These are phyloP conservation scores for Physcomitrium patens DNA, from an alignment of 225 moss, liverwort and hornwort genomes.

Conservation along the genomic window DNA sequence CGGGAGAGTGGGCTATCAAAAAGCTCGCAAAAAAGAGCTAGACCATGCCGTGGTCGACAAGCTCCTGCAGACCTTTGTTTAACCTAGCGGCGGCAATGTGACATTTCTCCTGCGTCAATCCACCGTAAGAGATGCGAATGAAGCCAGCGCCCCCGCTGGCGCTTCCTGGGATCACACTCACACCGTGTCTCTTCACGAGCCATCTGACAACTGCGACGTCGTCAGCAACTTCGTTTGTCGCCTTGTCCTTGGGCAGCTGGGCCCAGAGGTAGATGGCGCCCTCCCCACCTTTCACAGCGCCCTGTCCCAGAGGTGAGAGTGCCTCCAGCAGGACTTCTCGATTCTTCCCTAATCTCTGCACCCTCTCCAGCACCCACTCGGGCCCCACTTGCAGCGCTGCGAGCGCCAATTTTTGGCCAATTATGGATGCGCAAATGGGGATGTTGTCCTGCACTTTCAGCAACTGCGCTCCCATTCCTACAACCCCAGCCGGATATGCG, in stretches of 20 bases:
- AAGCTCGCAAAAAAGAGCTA: neutral
- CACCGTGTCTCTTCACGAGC: slow-evolving; percentile 81
- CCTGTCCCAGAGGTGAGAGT: slow-evolving; percentile 65
- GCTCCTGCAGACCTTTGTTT: slow-evolving; percentile 72
- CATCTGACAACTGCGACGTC: slow-evolving; percentile 80
- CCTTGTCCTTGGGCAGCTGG: slow-evolving; percentile 52
- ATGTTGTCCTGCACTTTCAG: slow-evolving; percentile 99
- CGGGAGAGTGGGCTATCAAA: neutral
- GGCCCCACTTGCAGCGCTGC: slow-evolving; percentile 73
- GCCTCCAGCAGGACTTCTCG: slow-evolving; percentile 68
- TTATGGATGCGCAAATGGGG: slow-evolving; percentile 91
- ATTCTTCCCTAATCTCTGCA: slow-evolving; percentile 59
- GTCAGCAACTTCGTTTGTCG: slow-evolving; percentile 35
- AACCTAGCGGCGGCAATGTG: slow-evolving; percentile 59
- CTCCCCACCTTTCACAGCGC: slow-evolving; percentile 90
- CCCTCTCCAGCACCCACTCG: slow-evolving; percentile 82
- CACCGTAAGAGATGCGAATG: slow-evolving; percentile 83
- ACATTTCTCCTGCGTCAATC: slow-evolving; percentile 63
- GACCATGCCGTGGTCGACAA: slow-evolving; percentile 67
- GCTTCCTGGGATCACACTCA: slow-evolving; percentile 94
- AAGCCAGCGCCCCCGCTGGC: slow-evolving; percentile 88
- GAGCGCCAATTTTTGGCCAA: slow-evolving; percentile 85
- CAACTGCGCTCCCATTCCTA: slow-evolving; percentile 79
- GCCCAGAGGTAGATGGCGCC: slow-evolving; percentile 98
- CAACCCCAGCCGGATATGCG: slow-evolving; percentile 78